phyloP scores from a whole-genome alignment of 352 stramenopile species.

The Pythium rishiriense region DNA sequence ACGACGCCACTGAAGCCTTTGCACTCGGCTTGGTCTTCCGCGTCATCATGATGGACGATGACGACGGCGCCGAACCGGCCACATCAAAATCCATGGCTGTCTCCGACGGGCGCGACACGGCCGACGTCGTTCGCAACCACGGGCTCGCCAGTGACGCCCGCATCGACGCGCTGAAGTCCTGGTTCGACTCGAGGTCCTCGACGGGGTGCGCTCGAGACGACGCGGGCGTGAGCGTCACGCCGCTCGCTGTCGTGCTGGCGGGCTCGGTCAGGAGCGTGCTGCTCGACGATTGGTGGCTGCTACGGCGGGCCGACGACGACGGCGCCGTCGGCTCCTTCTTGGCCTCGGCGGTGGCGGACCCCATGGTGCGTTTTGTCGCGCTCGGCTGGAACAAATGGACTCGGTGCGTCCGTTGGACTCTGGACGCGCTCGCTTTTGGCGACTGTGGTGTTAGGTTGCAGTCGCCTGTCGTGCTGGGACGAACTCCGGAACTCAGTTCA shows the following conservation, averaged over 20 bases:
- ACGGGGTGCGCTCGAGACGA: constrained; percentile 18
- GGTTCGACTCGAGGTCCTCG: constrained; percentile 8
- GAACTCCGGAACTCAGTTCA: constrained; percentile 3
- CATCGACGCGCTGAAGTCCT: constrained; percentile 19
- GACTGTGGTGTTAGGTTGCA: not conserved
- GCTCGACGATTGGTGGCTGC: constrained; percentile 25
- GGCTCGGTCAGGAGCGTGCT: constrained; percentile 25
- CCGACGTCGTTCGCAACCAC: constrained; percentile 18
- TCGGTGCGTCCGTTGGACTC: not conserved
- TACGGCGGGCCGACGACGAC: constrained; percentile 13
- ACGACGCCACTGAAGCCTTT: not conserved
- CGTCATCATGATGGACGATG: constrained; percentile 24
- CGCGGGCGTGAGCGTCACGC: constrained; percentile 24
- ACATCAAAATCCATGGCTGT: constrained; percentile 11
- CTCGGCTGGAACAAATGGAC: not conserved
- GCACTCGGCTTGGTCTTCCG: not conserved
- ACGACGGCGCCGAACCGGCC: constrained; percentile 21
- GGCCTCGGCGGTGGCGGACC: constrained; percentile 3
- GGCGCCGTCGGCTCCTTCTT: not conserved
- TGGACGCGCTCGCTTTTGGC: not conserved
- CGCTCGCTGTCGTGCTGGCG: constrained; percentile 24
- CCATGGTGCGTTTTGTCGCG: constrained; percentile 6
- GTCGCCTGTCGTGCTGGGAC: not conserved
- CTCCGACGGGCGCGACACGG: constrained; percentile 4
- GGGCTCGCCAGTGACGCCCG: constrained; percentile 15